phyloP scores from a whole-genome alignment of 108 stramenopile species.

The Pinguiococcus pyrenoidosus region DNA sequence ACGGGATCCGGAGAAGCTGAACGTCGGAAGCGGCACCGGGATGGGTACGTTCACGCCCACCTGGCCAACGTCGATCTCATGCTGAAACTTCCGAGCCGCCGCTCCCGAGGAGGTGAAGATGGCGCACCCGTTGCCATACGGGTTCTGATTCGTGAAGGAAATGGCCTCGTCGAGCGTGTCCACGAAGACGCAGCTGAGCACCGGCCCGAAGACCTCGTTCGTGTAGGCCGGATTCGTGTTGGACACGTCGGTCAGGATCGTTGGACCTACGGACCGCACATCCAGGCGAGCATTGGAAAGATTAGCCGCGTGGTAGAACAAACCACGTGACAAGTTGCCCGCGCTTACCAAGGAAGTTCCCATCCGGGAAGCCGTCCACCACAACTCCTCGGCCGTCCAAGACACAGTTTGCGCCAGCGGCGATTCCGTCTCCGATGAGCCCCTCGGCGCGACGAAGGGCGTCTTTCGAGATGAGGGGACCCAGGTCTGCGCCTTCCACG shows the following conservation, averaged over 20 bases:
- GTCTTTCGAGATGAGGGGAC: constrained; percentile 62
- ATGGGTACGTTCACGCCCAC: constrained; percentile 78
- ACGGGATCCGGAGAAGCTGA: constrained; percentile 81
- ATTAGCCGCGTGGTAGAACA: too few species aligned
- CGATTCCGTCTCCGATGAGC: constrained; percentile 53
- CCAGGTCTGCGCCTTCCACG: constrained; percentile 62
- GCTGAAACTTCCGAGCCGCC: constrained; percentile 73
- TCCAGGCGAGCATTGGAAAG: too few species aligned
- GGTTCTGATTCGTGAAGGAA: constrained; percentile 59
- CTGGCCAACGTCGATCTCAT: constrained; percentile 77
- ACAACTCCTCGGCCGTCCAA: constrained; percentile 63
- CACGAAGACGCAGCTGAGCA: constrained; percentile 51
- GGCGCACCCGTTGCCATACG: constrained; percentile 75
- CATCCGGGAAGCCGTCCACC: constrained; percentile 6
- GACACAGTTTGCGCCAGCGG: constrained; percentile 57
- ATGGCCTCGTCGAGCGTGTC: constrained; percentile 81
- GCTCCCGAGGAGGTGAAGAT: constrained; percentile 75
- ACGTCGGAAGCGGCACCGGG: constrained; percentile 86
- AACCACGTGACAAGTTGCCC: too few species aligned
- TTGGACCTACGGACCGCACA: too few species aligned
- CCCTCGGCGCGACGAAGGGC: constrained; percentile 53
- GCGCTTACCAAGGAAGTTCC: constrained; percentile 21
- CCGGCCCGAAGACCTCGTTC: constrained; percentile 92
- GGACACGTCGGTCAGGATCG: constrained; percentile 47
- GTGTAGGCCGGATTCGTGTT: constrained; percentile 55